Conservation (phyloP, 2,329 filamentous ascomycete species). For the Ascochyta koolunga region DNA sequence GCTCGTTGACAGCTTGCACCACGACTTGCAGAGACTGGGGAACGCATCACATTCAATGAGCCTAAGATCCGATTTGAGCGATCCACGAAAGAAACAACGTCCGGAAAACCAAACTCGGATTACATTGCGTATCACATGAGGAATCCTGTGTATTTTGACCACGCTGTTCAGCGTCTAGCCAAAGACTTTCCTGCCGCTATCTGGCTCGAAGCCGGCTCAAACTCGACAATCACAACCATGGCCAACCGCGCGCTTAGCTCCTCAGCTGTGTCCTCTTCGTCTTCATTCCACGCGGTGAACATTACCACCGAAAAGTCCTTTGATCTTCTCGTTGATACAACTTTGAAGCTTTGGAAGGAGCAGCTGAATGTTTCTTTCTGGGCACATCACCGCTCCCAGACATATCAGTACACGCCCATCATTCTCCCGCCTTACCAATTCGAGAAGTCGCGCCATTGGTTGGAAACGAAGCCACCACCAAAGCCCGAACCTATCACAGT, state of each 20-base stretch:
- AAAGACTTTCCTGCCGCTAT: conserved; percentile 25
- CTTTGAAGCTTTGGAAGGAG: conserved; percentile 49
- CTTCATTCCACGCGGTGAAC: no score
- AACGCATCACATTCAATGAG: conserved; percentile 39
- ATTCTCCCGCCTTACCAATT: conserved; percentile 40
- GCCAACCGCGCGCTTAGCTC: conserved; percentile 29
- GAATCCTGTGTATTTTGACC: conserved; percentile 53
- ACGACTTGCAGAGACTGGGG: conserved; percentile 17
- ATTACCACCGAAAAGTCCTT: background rate
- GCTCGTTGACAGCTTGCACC: conserved; percentile 33
- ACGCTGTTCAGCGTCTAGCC: conserved; percentile 51
- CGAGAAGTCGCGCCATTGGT: conserved; percentile 24
- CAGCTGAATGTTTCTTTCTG: conserved; percentile 49
- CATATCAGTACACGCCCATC: conserved; percentile 37
- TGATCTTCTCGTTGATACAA: conserved; percentile 31
- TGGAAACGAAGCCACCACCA: conserved; percentile 12
- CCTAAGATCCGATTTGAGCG: conserved; percentile 40
- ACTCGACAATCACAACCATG: conserved; percentile 36
- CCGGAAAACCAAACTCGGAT: background rate
- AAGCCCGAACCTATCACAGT: background rate
- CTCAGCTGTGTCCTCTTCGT: no score
- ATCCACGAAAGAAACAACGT: background rate
- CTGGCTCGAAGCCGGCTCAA: conserved; percentile 30
- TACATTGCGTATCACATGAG: conserved; percentile 48
- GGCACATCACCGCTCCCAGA: conserved; percentile 45